Percentiles rank a stretch among this genome's conserved stretches.
Evolutionary conservation across 2,329 filamentous ascomycete species (phyloP).

Genomic region (Alternaria viburni): DNA sequence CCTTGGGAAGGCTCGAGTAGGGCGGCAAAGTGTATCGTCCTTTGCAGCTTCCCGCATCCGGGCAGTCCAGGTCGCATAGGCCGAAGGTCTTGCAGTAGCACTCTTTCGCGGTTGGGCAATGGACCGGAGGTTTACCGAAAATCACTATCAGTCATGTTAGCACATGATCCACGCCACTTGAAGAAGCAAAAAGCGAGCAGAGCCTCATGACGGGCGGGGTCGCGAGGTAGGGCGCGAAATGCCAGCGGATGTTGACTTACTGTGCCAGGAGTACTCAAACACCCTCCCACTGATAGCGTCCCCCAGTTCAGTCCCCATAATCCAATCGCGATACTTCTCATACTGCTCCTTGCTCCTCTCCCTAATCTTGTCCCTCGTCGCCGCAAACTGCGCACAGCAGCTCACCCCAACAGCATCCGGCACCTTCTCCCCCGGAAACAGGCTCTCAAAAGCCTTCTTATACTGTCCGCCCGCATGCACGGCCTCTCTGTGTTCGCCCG

Average conservation of each 20-base stretch:
- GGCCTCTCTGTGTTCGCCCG: conserved; percentile 49
- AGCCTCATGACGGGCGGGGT: not conserved
- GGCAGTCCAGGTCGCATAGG: conserved; percentile 59
- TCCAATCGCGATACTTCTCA: conserved; percentile 56
- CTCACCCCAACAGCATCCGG: conserved; percentile 57
- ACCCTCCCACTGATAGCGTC: conserved; percentile 61
- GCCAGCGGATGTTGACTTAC: conserved; percentile 44
- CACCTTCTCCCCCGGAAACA: conserved; percentile 52
- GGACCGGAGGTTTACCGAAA: conserved; percentile 52
- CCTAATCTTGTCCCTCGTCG: conserved; percentile 55
- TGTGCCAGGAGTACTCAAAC: conserved; percentile 67
- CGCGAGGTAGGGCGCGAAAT: not conserved
- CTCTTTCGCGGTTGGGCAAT: conserved; percentile 66
- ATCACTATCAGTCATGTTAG: conserved; percentile 39
- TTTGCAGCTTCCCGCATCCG: conserved; percentile 56
- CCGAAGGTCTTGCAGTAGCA: conserved; percentile 74
- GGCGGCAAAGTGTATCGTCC: conserved; percentile 66
- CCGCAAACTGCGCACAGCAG: conserved; percentile 64
- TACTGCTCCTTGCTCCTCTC: conserved; percentile 58
- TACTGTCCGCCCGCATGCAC: conserved; percentile 59
- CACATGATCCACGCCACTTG: not conserved
- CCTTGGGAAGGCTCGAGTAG: conserved; percentile 63
- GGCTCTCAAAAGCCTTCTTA: conserved; percentile 55
- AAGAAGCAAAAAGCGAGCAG: not conserved
- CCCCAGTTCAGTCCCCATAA: conserved; percentile 53